Conservation (phyloP, 495 filamentous ascomycete species). For the Amniculicola lignicola region DNA sequence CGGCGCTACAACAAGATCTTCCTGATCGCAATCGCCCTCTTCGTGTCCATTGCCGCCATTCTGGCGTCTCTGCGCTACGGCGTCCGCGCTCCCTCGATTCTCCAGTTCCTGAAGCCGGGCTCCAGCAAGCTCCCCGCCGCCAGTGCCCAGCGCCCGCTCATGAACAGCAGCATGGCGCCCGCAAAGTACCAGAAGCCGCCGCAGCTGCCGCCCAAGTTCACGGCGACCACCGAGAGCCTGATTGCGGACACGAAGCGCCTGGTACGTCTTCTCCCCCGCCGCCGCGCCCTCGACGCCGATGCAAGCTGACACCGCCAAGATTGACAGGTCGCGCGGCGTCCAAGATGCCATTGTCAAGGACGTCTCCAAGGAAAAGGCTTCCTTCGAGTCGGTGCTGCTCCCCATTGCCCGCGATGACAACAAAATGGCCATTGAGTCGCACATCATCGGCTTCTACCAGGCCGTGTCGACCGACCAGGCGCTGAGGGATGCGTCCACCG, state of each 20-base stretch:
- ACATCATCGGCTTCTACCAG: conserved; percentile 52
- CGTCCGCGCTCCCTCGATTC: conserved; percentile 60
- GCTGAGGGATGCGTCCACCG: conserved; percentile 60
- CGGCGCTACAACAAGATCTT: conserved; percentile 39
- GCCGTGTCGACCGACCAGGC: conserved; percentile 43
- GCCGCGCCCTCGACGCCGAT: not conserved
- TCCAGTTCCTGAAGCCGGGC: conserved; percentile 48
- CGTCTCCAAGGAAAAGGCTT: conserved; percentile 56
- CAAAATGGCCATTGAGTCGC: conserved; percentile 39
- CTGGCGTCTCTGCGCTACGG: conserved; percentile 72
- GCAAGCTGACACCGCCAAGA: conserved; percentile 41
- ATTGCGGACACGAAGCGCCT: conserved; percentile 72
- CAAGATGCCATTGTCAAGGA: conserved; percentile 72
- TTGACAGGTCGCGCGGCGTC: conserved; percentile 62
- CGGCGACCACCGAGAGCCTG: conserved; percentile 72
- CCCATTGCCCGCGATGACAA: conserved; percentile 50
- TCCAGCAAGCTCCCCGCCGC: conserved; percentile 16
- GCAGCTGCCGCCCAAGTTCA: conserved; percentile 82
- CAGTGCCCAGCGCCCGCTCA: conserved; percentile 47
- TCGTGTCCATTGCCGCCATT: conserved; percentile 61
- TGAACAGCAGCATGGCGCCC: conserved; percentile 65
- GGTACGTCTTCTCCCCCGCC: conserved; percentile 16
- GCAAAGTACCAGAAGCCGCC: conserved; percentile 67
- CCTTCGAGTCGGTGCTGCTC: conserved; percentile 45
- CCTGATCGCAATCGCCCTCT: conserved; percentile 57